A percentile compares a stretch with the other conserved stretches of the same genome.
Conservation (phyloP, 2,329 filamentous ascomycete genomes). For the Aspergillus phoenicis region DNA sequence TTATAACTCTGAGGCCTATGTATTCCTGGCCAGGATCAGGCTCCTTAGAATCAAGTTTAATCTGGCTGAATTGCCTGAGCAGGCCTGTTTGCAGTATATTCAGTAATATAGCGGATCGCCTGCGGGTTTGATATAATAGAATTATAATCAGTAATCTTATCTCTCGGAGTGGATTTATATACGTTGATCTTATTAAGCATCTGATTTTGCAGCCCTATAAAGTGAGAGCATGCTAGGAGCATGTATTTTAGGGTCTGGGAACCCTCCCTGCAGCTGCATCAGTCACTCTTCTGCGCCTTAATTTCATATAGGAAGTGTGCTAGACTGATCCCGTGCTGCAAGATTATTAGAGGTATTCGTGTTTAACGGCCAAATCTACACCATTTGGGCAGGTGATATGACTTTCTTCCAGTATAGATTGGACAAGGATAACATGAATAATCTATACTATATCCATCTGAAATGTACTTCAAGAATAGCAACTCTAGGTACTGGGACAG, state of each 20-base stretch:
- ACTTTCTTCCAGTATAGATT: too few species aligned
- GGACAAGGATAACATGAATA: too few species aligned
- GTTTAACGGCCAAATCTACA: too few species aligned
- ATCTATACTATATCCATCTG: too few species aligned
- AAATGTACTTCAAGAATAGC: too few species aligned
- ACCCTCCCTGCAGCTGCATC: slow-evolving; percentile 2
- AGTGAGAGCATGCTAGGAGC: neutral
- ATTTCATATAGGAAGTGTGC: slow-evolving; percentile 16
- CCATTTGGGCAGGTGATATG: too few species aligned
- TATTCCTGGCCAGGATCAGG: neutral
- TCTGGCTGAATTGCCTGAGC: neutral
- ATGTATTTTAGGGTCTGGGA: slow-evolving; percentile 14
- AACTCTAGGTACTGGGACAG: too few species aligned
- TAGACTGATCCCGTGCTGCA: too few species aligned
- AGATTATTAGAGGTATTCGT: too few species aligned
- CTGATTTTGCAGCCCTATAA: neutral
- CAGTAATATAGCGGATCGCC: neutral
- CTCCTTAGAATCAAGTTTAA: neutral
- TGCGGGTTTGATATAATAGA: neutral
- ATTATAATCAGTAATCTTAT: slow-evolving; percentile 2
- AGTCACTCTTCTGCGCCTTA: slow-evolving; percentile 2
- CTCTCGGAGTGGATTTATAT: neutral
- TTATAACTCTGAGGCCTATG: neutral
- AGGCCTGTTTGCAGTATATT: neutral
- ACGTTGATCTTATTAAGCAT: neutral